Evolutionary conservation across 192 early-diverging fungal species (phyloP), one percentile per base, ranked within the genome.

Genomic region (Pilobolus umbonatus): DNA sequence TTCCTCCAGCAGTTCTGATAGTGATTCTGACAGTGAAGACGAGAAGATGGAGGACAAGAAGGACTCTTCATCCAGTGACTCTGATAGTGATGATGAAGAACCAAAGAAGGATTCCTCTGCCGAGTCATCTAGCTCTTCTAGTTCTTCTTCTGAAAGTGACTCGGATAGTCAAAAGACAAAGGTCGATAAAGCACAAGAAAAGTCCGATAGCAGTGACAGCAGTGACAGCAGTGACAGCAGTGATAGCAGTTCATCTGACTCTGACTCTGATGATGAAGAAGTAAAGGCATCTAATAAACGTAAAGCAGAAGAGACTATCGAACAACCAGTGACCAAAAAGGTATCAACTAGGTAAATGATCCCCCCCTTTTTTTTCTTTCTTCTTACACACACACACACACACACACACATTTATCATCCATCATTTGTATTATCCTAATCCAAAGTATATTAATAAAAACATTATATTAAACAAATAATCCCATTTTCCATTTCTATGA

Each of bases 251-350:
- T 44, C 30, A 2, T 63, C 56, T 24, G 48, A 64, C 21, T 71
- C 71, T 1, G 68, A 50, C 21, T 49, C 49, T 47, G 52, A 31
- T 29, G 24, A 22, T 35, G 52, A 55, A 6, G 32, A 49, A 11
- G 54, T 52, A 17, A 62, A 61, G 29, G 39, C 8, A 12, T 54
- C 67, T 31, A 75, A 76, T 46, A 84, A 73, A 60, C 75, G 67
- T 54, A 73, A 67, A 59, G 62, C 62, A 17, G 71, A 74, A 24
- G 65, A 62, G 53, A n/a, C 11, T 15, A 51, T 64, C 44, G 65
- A 46, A 34, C 35, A 51, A 6, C 22, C 51, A 8, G 34, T n/a
- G n/a, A n/a, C 45, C 15, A 67, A 57, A 26, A 51, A 52, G 31
- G 43, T 28, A 24, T 42, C 54, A 11, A 39, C 38, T 36, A 52